Conservation (phyloP, 495 filamentous ascomycete species). For the Penicillium bovifimosum region DNA sequence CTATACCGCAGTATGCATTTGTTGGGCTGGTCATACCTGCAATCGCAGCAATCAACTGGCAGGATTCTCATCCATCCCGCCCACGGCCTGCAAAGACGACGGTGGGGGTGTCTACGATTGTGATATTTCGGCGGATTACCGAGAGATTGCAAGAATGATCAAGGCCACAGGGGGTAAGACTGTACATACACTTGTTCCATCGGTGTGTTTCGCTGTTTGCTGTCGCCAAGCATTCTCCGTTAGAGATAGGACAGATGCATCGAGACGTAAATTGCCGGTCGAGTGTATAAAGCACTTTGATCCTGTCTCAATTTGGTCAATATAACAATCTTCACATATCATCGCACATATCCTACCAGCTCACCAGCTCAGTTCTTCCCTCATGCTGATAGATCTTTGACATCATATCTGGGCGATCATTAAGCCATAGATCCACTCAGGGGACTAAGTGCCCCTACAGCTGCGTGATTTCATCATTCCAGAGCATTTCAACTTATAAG, state of each 20-base stretch:
- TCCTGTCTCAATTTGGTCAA: not conserved
- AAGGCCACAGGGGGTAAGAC: not conserved
- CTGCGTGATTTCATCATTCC: slow-evolving; percentile 2
- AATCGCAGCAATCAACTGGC: not conserved
- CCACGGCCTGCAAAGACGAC: not conserved
- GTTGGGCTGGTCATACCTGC: not conserved
- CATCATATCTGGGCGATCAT: slow-evolving; percentile 5
- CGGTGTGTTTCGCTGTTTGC: slow-evolving; percentile 11
- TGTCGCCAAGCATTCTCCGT: slow-evolving; percentile 25
- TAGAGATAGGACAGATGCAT: slow-evolving; percentile 17
- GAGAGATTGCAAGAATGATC: not conserved
- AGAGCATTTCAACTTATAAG: not conserved
- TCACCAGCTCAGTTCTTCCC: not conserved
- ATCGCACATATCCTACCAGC: not conserved
- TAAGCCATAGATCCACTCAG: slow-evolving; percentile 1
- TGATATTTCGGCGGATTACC: not conserved
- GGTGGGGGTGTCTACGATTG: no score
- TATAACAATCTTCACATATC: no score
- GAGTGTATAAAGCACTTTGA: not conserved
- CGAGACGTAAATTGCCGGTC: slow-evolving; percentile 1
- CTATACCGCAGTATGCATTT: no score
- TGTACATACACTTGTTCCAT: not conserved
- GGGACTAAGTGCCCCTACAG: not conserved
- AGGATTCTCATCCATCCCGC: no score
- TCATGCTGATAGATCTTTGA: not conserved